Base-by-base conservation (phyloP, 805 yeast genomes). In the Maudiozyma serrabonitensis region DNA sequence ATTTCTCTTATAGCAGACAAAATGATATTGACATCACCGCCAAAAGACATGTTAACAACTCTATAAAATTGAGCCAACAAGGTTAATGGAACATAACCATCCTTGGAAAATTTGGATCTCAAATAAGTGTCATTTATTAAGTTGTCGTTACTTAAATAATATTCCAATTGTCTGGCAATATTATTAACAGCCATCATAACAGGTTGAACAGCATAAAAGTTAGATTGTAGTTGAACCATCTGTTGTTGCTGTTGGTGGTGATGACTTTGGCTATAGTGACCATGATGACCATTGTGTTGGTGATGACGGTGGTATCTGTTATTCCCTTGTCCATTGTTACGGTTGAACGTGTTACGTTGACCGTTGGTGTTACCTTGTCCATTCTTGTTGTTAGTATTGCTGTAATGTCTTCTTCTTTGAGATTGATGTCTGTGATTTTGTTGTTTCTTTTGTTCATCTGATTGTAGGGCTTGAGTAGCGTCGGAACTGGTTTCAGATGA, bases 111-210 rank as follows among this genome's bases (percentile, higher is more conserved):
- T 60, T 85, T 86, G 55, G 80, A 77, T 68, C 96, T 80, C 68
- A 93, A 74, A 64, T 70, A 91, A 46, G 82, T 71, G 69, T 93
- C 99, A 69, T 88, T 86, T 58, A 84, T 73, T 68, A 93, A 75
- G 68, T 93, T 93, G 59, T 88, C 95, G 46, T 82, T 74, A 31
- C 95, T 83, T 70, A 93, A 86, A 68, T 93, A 93, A 73, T 93
- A 93, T 63, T 87, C 93, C 47, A 91, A 72, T 73, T 90, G 98
- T 52, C 62, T 61, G 13, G 69, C 69, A 47, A 64, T 59, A 49
- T 60, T 65, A 46, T 61, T 57, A 46, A 64, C 59, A 16, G 66
- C 63, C 51, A 61, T 54, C 41, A 62, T 50, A 7, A 57, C 54
- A 12, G 64, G 60, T 51, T 58, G 59, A 31, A 55, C 45, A 34